Evolutionary conservation across 257 asterid species (phyloP).

Genomic region (Paulownia fortunei): DNA sequence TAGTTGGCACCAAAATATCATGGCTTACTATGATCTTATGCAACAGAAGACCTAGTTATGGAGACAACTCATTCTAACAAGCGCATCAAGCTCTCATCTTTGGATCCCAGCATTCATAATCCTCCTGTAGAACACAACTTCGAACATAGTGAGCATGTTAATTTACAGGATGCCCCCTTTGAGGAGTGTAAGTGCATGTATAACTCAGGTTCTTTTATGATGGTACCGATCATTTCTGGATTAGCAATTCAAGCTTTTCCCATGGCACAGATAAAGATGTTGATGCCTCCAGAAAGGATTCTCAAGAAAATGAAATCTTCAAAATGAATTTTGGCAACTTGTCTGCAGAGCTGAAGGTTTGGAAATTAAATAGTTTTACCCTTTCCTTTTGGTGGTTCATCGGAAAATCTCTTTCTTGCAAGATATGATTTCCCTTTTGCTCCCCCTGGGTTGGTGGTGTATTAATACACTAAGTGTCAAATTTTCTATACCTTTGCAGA

Average conservation of each 20-base stretch:
- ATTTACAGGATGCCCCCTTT: conserved; percentile 23
- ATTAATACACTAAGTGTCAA: not conserved
- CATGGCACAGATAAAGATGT: conserved; percentile 22
- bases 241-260: conserved; percentile 22
- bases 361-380: not conserved
- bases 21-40: conserved; percentile 32
- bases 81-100: conserved; percentile 46
- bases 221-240: conserved; percentile 5
- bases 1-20: not conserved
- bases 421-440: not conserved
- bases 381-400: not conserved
- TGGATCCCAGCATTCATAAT: conserved; percentile 22
- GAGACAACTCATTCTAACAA: conserved; percentile 38
- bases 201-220: conserved; percentile 4
- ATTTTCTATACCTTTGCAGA: conserved; percentile 38
- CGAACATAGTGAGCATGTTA: conserved; percentile 20
- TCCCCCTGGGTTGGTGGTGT: not conserved
- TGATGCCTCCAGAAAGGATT: conserved; percentile 32
- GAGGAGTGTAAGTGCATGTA: conserved; percentile 28
- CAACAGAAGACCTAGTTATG: conserved; percentile 39
- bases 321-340: conserved; percentile 25
- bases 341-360: conserved; percentile 41
- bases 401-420: not conserved
- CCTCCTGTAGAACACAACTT: conserved; percentile 27
- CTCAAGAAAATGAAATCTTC: conserved; percentile 30